Percentiles rank a stretch among this genome's conserved stretches.
Evolutionary conservation across 768 basidiomycete genomes (phyloP).

Genomic region (Boletus reticulatus): DNA sequence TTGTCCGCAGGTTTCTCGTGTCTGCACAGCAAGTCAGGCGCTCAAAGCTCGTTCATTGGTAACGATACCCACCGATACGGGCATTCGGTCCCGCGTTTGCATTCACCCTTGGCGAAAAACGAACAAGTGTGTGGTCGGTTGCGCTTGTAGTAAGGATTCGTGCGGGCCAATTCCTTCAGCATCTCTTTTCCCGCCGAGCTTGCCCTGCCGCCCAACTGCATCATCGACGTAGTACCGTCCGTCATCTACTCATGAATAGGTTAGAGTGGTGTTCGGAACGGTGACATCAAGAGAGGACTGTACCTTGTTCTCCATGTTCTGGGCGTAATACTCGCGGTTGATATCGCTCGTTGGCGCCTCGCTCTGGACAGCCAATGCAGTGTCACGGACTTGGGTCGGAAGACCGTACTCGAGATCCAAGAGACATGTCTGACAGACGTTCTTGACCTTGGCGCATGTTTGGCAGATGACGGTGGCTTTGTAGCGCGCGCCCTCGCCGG

Average conservation of each 20-base stretch:
- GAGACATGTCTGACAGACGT: constrained; percentile 96
- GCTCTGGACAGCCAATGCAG: constrained; percentile 80
- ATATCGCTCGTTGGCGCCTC: constrained; percentile 96
- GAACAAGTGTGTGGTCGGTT: constrained; percentile 93
- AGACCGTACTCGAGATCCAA: constrained; percentile 95
- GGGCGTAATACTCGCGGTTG: constrained; percentile 93
- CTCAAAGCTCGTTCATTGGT: not conserved
- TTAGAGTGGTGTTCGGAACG: not conserved
- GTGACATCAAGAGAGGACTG: not conserved
- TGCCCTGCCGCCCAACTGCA: constrained; percentile 55
- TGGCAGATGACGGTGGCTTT: constrained; percentile 98
- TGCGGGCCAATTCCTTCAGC: constrained; percentile 91
- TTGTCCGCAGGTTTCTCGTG: constrained; percentile 88
- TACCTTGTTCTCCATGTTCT: constrained; percentile 87
- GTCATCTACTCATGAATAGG: constrained; percentile 50
- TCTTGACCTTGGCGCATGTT: constrained; percentile 94
- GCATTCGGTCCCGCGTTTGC: constrained; percentile 87
- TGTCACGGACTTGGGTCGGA: constrained; percentile 96
- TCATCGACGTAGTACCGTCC: constrained; percentile 58
- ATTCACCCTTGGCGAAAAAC: constrained; percentile 95
- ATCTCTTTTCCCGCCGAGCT: constrained; percentile 91
- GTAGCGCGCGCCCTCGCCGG: constrained; percentile 88
- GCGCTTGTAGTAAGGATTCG: constrained; percentile 96
- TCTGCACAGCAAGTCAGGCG: constrained; percentile 36
- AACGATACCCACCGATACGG: constrained; percentile 64